Evolutionary conservation across 176 grass and related monocot genomes (phyloP).

Genomic region (Phoenix dactylifera): DNA sequence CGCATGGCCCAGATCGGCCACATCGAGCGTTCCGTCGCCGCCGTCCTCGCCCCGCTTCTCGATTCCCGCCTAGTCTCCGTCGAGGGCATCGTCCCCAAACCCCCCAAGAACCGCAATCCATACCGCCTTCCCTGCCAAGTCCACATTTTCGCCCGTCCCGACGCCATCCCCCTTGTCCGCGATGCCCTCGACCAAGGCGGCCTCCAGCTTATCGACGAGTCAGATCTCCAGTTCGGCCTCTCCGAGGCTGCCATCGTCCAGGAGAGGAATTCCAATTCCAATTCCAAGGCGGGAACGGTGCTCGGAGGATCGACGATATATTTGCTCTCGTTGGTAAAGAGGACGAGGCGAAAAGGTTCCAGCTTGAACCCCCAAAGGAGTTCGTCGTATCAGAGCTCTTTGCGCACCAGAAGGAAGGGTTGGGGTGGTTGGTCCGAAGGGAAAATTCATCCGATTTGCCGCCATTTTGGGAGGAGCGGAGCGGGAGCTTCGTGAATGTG

Average conservation of each 20-base stretch:
- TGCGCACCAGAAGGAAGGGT: conserved; percentile 67
- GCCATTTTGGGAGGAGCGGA: conserved; percentile 58
- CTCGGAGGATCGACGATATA: conserved; percentile 45
- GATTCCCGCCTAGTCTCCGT: conserved; percentile 39
- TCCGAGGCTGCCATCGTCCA: conserved; percentile 57
- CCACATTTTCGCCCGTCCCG: conserved; percentile 56
- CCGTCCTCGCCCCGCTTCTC: conserved; percentile 57
- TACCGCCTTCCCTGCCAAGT: conserved; percentile 55
- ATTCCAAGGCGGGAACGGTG: conserved; percentile 6
- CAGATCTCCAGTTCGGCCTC: conserved; percentile 50
- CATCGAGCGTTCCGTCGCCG: conserved; percentile 25
- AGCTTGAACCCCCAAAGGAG: conserved; percentile 58
- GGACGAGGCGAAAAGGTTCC: conserved; percentile 11
- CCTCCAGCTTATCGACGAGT: conserved; percentile 36
- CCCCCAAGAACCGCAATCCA: conserved; percentile 12
- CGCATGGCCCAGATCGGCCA: conserved; percentile 35
- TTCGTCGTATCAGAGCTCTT: conserved; percentile 52
- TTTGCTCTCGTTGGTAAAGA: conserved; percentile 29
- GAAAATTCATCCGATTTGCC: conserved; percentile 76
- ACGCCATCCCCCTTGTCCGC: conserved; percentile 19
- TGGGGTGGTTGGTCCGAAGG: conserved; percentile 67
- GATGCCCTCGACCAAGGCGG: conserved; percentile 22
- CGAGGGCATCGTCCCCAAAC: conserved; percentile 48
- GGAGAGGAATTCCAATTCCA: conserved; percentile 28
- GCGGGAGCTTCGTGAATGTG: conserved; percentile 43